Base-by-base conservation (phyloP, 345 rosid genomes). In the Eucalyptus curtisii region DNA sequence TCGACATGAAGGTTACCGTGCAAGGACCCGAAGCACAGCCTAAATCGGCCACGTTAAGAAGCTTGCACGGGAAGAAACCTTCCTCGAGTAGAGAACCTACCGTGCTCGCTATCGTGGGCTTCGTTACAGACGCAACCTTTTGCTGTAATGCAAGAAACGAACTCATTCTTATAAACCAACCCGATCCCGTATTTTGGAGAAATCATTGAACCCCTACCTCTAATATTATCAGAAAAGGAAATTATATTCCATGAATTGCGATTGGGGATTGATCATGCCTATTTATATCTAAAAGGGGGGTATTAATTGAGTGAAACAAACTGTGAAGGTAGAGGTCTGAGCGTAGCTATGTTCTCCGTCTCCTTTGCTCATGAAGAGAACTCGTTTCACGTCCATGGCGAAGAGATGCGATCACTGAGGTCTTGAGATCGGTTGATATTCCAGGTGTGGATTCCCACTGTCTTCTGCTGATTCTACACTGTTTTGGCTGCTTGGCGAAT, bases 291-390 rank as follows among this genome's bases (percentile, higher is more conserved):
- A 30, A 55, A 24, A 55, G 61, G 12, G 59, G 61, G 61, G 30
- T 55, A 20, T 22, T 55, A 55, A 55, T 55, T 55, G 30, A 55
- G 5, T 22, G 6, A 20, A 55, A 55, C 30, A 9, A 55, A 55
- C 61, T 13, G 61, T 55, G 61, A 2, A 9, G 61, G 27, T 22
- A 2, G 61, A 55, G 61, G 30, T 55, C 61, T 55, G 27, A 27
- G 66, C n/a, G 31, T 59, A 59, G 66, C n/a, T 25, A 27, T 59
- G 48, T 76, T 87, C 92, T 42, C 89, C 89, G 4, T 89, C 90
- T 87, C 92, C 92, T 88, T 66, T 87, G 85, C 13, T 91, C 92
- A 91, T 89, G 92, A 57, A 89, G 49, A 91, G 55, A 57, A 89
- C 88, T 37, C 88, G 48, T 86, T 90, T 86, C 86, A 30, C 85